Conservation (phyloP, 2,329 filamentous ascomycete genomes). For the Monosporascus ibericus region DNA sequence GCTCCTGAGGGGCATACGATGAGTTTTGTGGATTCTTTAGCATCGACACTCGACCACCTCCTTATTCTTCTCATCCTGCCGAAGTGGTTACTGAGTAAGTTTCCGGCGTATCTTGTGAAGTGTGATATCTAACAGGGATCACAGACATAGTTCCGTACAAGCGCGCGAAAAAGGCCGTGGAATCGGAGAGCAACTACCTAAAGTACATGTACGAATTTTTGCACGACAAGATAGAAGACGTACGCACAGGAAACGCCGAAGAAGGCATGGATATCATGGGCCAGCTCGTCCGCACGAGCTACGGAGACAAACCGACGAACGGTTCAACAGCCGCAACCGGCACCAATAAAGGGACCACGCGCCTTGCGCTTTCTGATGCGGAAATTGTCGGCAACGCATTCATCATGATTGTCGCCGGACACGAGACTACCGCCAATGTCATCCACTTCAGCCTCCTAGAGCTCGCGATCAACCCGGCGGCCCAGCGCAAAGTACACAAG, state of each 20-base stretch:
- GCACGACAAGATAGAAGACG: constrained; percentile 48
- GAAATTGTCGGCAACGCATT: constrained; percentile 71
- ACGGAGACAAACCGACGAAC: constrained; percentile 20
- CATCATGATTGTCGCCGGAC: constrained; percentile 64
- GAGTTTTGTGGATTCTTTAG: constrained; percentile 60
- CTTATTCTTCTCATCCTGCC: constrained; percentile 56
- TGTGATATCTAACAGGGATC: constrained; percentile 3
- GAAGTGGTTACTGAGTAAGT: constrained; percentile 45
- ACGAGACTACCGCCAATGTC: constrained; percentile 74
- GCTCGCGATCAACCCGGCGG: constrained; percentile 58
- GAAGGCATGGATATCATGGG: constrained; percentile 49
- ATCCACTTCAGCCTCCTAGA: constrained; percentile 65
- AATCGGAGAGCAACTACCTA: constrained; percentile 56
- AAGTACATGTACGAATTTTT: constrained; percentile 67
- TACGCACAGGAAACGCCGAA: constrained; percentile 29
- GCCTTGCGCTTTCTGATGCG: constrained; percentile 44
- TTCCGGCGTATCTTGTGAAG: background rate
- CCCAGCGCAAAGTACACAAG: constrained; percentile 60
- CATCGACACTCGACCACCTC: constrained; percentile 56
- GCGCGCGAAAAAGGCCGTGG: constrained; percentile 42
- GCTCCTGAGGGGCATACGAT: constrained; percentile 50
- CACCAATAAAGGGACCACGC: constrained; percentile 16
- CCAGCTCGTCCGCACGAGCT: constrained; percentile 40
- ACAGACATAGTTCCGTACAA: constrained; percentile 43
- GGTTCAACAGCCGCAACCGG: constrained; percentile 5